Conservation (phyloP, 306 rosid genomes). For the Clitoria ternatea region DNA sequence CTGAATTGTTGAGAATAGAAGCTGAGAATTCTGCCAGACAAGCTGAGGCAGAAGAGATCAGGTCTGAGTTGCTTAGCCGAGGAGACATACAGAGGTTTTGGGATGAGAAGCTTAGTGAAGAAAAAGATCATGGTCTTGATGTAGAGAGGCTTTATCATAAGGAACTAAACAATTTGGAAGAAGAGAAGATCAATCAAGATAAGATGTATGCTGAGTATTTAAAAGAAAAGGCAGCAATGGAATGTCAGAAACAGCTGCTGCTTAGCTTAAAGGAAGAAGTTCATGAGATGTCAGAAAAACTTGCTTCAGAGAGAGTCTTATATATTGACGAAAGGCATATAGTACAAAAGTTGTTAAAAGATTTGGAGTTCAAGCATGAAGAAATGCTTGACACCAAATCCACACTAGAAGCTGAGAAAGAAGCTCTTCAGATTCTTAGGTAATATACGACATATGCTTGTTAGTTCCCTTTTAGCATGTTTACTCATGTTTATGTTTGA, state of each 20-base stretch:
- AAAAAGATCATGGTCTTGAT: constrained; percentile 57
- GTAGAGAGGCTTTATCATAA: constrained; percentile 55
- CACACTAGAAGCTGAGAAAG: constrained; percentile 83
- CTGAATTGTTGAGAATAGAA: constrained; percentile 64
- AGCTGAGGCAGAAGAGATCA: constrained; percentile 64
- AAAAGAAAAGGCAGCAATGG: constrained; percentile 74
- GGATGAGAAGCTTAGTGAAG: constrained; percentile 61
- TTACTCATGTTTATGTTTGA: not conserved
- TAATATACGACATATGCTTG: constrained; percentile 10
- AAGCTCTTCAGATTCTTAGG: constrained; percentile 90
- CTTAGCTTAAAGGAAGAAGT: constrained; percentile 68
- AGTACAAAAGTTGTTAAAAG: constrained; percentile 44
- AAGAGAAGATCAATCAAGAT: constrained; percentile 57
- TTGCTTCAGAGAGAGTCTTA: constrained; percentile 51
- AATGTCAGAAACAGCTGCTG: constrained; percentile 80
- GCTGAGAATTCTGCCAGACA: constrained; percentile 54
- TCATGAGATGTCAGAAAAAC: constrained; percentile 67
- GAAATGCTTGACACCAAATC: constrained; percentile 62
- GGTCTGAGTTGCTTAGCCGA: constrained; percentile 64
- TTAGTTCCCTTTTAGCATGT: not conserved
- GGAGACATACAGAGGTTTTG: constrained; percentile 76
- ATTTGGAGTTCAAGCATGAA: constrained; percentile 61
- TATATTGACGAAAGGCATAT: constrained; percentile 56
- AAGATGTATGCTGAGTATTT: constrained; percentile 45
- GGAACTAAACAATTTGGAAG: constrained; percentile 52